Conservation (phyloP, 177 flowering plant species). For the Vitis hybrid region DNA sequence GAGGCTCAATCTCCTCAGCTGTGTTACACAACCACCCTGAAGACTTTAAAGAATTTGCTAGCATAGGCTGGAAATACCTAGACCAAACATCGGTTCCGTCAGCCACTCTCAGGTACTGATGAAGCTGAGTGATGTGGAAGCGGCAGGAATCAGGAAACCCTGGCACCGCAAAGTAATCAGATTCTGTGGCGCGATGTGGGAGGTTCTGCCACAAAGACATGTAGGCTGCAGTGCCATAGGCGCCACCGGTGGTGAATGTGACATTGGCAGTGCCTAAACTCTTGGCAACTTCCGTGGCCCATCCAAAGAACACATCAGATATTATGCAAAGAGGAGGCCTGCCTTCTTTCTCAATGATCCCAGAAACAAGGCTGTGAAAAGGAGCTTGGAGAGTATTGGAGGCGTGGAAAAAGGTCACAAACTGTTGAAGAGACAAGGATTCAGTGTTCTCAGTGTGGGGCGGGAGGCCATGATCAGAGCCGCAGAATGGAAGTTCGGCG, state of each 20-base stretch:
- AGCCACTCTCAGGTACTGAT: slow-evolving; percentile 34
- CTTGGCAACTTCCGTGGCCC: slow-evolving; percentile 45
- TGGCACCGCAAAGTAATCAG: slow-evolving; percentile 40
- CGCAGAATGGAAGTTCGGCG: slow-evolving; percentile 37
- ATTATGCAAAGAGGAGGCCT: slow-evolving; percentile 45
- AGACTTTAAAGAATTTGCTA: slow-evolving; percentile 27
- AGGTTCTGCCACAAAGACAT: slow-evolving; percentile 51
- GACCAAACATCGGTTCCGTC: slow-evolving; percentile 46
- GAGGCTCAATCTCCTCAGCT: slow-evolving; percentile 48
- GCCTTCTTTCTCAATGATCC: slow-evolving; percentile 26
- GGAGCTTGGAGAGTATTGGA: slow-evolving; percentile 34
- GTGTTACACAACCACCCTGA: slow-evolving; percentile 49
- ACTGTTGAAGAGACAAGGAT: slow-evolving; percentile 22
- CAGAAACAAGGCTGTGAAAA: slow-evolving; percentile 16
- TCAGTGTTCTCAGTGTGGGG: slow-evolving; percentile 54
- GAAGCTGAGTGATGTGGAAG: slow-evolving; percentile 37
- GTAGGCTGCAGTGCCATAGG: slow-evolving; percentile 48
- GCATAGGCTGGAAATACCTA: slow-evolving; percentile 34
- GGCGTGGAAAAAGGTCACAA: slow-evolving; percentile 25
- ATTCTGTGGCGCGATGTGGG: slow-evolving; percentile 35
- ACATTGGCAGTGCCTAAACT: slow-evolving; percentile 22
- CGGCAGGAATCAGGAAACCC: slow-evolving; percentile 42
- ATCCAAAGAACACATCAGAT: slow-evolving; percentile 52
- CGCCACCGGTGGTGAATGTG: slow-evolving; percentile 46
- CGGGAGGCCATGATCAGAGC: slow-evolving; percentile 41